Percentiles rank a stretch among this genome's conserved stretches.
phyloP scores from a whole-genome alignment of 2,329 filamentous ascomycete species.

The Penicillium sp. region DNA sequence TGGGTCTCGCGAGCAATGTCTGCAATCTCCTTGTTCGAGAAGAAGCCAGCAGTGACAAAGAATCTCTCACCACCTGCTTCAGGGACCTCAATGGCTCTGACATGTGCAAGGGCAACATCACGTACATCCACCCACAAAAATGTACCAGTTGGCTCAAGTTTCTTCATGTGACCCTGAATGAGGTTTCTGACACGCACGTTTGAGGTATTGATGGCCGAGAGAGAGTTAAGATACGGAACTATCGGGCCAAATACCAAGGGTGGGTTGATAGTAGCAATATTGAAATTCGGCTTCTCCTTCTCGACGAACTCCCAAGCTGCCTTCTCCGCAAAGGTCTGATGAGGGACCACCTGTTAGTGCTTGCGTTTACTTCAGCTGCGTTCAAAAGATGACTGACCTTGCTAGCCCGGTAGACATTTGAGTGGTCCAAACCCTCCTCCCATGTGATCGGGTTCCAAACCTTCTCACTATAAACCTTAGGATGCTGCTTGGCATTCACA shows the following conservation, averaged over 20 bases:
- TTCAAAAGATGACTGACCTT: constrained; percentile 45
- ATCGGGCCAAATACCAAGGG: constrained; percentile 64
- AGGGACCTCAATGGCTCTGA: constrained; percentile 47
- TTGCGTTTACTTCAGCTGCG: neutral
- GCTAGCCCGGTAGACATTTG: constrained; percentile 48
- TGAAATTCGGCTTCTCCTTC: constrained; percentile 58
- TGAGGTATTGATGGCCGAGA: constrained; percentile 69
- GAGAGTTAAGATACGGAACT: constrained; percentile 61
- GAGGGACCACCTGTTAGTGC: constrained; percentile 8
- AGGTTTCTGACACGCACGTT: constrained; percentile 66
- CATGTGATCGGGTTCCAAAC: constrained; percentile 47
- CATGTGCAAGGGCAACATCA: constrained; percentile 50
- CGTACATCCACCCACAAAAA: constrained; percentile 59
- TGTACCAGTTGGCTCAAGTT: constrained; percentile 58
- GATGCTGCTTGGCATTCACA: constrained; percentile 47
- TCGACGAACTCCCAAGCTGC: constrained; percentile 65
- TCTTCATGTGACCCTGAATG: constrained; percentile 61
- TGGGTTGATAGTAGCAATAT: constrained; percentile 61
- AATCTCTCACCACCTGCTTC: constrained; percentile 49
- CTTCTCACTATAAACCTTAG: constrained; percentile 39
- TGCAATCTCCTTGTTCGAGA: constrained; percentile 44
- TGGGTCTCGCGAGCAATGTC: constrained; percentile 44
- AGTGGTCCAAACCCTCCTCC: constrained; percentile 40
- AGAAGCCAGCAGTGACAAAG: constrained; percentile 44
- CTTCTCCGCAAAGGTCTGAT: constrained; percentile 59